phyloP scores from a whole-genome alignment of 1,284 basidiomycete species.

The Ustilago vetiveriae region DNA sequence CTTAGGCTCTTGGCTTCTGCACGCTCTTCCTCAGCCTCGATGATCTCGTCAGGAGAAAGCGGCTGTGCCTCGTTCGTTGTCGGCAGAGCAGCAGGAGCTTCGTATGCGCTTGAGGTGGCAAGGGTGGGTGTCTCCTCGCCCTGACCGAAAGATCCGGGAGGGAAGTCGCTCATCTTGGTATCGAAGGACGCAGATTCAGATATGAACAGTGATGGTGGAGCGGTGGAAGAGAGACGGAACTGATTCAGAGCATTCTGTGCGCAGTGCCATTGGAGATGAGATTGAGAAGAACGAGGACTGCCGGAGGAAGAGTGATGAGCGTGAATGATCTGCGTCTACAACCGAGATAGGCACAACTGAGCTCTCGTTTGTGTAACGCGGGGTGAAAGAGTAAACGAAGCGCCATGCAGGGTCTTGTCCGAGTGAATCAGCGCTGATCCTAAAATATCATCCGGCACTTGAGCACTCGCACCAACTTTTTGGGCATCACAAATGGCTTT shows the following conservation, averaged over 20 bases:
- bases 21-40: conserved; percentile 30
- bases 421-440: background rate
- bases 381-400: background rate
- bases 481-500: no score
- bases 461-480: no score
- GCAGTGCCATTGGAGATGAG: no score
- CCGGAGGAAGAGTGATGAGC: conserved; percentile 8
- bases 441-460: no score
- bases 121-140: background rate
- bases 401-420: conserved; percentile 10
- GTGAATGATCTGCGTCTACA: conserved; percentile 13
- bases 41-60: conserved; percentile 10
- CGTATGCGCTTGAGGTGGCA: background rate
- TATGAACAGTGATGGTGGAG: conserved; percentile 2
- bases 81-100: background rate
- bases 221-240: no score
- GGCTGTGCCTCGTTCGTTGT: background rate
- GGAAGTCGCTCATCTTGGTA: conserved; percentile 22
- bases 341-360: background rate
- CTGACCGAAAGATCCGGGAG: conserved; percentile 25
- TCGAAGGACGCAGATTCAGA: background rate
- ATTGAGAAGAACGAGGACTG: no score
- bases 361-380: no score
- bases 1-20: conserved; percentile 37
- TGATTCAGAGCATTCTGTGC: no score